Evolutionary conservation across 2,329 filamentous ascomycete species (phyloP).

Genomic region (Pseudogymnoascus sp.): DNA sequence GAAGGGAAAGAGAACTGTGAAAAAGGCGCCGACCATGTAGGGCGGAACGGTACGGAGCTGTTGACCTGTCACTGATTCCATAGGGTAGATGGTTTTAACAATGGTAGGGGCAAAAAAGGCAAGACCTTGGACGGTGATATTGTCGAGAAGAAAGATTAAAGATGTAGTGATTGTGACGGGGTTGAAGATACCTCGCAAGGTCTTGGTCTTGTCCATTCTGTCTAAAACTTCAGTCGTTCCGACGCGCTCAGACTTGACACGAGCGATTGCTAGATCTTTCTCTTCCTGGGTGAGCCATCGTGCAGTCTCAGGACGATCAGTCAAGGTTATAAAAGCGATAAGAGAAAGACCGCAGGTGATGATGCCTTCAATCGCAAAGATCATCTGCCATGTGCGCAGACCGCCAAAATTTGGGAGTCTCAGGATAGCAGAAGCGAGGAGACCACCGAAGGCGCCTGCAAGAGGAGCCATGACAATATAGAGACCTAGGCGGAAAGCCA

Average conservation of each 20-base stretch:
- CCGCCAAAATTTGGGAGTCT: conserved; percentile 51
- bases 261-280: conserved; percentile 57
- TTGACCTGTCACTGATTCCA: conserved; percentile 49
- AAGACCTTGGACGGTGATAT: conserved; percentile 62
- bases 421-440: conserved; percentile 58
- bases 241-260: conserved; percentile 62
- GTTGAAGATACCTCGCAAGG: conserved; percentile 54
- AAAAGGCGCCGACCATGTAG: conserved; percentile 62
- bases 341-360: conserved; percentile 51
- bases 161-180: conserved; percentile 52
- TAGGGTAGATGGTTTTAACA: conserved; percentile 59
- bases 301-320: conserved; percentile 62
- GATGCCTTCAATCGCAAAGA: conserved; percentile 65
- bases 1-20: conserved; percentile 55
- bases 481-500: conserved; percentile 59
- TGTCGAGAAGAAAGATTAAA: conserved; percentile 36
- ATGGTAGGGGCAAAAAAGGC: conserved; percentile 62
- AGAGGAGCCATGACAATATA: conserved; percentile 67
- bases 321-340: conserved; percentile 56
- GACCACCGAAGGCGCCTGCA: conserved; percentile 63
- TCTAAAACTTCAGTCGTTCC: conserved; percentile 57
- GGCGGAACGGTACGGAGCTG: conserved; percentile 66
- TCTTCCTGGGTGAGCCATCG: conserved; percentile 59
- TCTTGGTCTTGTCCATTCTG: conserved; percentile 52
- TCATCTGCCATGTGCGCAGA: conserved; percentile 58